Evolutionary conservation across 1,139 yeast genomes (phyloP), one percentile per base, ranked within the genome.

Genomic region (Sugiyamaella paludigena): DNA sequence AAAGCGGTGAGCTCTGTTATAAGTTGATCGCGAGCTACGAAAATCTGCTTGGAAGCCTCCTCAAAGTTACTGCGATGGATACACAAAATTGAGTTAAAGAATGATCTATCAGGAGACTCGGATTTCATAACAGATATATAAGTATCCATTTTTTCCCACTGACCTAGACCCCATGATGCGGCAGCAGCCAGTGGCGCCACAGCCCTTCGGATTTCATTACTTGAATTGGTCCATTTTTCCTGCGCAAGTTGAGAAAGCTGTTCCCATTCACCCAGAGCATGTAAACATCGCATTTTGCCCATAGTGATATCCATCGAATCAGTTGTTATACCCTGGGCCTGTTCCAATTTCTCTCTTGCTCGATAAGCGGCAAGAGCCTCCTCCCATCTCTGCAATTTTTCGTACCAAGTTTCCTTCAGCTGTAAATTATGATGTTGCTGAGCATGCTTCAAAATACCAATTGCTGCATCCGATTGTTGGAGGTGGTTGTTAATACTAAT

Each of bases 101-200:
- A 94, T 0, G 96, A 94, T 51, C 89, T 81, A 62, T 94, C 98
- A 0, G 98, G 96, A 2, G 96, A 87, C 56, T 88, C 96, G 1
- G 81, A 73, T 58, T 88, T 88, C 95, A 94, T 88, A 0, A 87
- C 96, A 53, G 81, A 75, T 50, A 91, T 89, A 62, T 91, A 94
- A 8, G 86, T 79, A 62, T 88, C 97, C 92, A 94, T 91, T 61
- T 88, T 77, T 60, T 89, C 97, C 98, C 98, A 94, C 65, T 88
- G 94, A 1, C 92, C 92, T 43, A 92, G 74, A n/a, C 98, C 98
- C 98, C 98, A 92, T 0, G 98, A 88, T 0, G 98, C 98, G 2
- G 98, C 98, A 0, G 98, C 98, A 0, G 98, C 98, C 48, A 94
- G 72, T 0, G 98, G 98, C 1, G 98, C 98, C 57, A 94, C 91